phyloP scores from a whole-genome alignment of 208 protist genomes.

The Tritrichomonas musculus region DNA sequence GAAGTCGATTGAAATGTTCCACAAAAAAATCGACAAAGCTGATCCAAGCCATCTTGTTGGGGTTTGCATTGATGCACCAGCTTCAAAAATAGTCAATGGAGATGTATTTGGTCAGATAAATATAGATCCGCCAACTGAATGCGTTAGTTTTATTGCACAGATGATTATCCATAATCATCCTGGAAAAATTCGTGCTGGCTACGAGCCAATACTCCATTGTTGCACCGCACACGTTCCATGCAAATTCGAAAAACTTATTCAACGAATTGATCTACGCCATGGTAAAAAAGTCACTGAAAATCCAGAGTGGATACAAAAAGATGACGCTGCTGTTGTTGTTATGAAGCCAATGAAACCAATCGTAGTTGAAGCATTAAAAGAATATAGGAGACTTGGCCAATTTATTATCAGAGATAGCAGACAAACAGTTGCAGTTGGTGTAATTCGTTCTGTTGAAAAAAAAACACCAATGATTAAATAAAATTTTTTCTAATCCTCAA shows the following conservation, averaged over 20 bases:
- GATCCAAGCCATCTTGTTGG: slow-evolving; percentile 60
- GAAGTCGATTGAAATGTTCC: slow-evolving; percentile 72
- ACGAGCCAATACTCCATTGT: slow-evolving; percentile 53
- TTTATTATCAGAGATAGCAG: slow-evolving; percentile 55
- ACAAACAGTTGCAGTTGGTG: slow-evolving; percentile 52
- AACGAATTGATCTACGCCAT: slow-evolving; percentile 45
- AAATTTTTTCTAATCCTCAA: too few species aligned
- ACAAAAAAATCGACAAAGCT: slow-evolving; percentile 61
- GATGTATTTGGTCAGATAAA: background rate
- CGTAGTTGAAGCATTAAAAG: slow-evolving; percentile 47
- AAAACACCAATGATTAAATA: too few species aligned
- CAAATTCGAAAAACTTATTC: slow-evolving; percentile 46
- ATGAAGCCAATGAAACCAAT: slow-evolving; percentile 44
- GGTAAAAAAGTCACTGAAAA: slow-evolving; percentile 39
- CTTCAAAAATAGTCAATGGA: background rate
- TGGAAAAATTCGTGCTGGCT: slow-evolving; percentile 47
- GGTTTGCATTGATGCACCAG: slow-evolving; percentile 51
- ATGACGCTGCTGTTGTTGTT: slow-evolving; percentile 43
- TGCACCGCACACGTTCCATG: slow-evolving; percentile 53
- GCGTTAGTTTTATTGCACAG: background rate
- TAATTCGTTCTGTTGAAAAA: slow-evolving; percentile 38
- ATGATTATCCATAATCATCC: slow-evolving; percentile 42
- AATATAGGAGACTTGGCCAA: slow-evolving; percentile 50
- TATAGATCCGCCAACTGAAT: background rate
- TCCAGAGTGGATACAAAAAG: slow-evolving; percentile 43